Conservation (phyloP, 306 rosid species). For the Corylus avellana region DNA sequence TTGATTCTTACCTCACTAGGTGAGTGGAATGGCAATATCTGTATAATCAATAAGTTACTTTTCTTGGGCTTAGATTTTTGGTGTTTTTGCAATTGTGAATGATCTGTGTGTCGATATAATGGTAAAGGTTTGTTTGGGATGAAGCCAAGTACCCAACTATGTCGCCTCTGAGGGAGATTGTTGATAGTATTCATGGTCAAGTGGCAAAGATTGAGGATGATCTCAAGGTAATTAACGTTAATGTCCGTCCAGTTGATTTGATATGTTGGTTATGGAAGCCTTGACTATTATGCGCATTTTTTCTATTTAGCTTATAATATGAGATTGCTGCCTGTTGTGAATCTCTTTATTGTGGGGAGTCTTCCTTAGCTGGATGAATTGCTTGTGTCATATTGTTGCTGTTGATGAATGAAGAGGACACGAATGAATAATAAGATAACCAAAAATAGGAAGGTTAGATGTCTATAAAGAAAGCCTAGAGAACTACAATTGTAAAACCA, state of each 20-base stretch:
- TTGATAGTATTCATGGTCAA: constrained; percentile 76
- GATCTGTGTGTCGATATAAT: not conserved
- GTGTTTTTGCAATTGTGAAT: not conserved
- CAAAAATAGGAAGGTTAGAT: not conserved
- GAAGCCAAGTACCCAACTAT: constrained; percentile 92
- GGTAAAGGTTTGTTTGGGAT: constrained; percentile 84
- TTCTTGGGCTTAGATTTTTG: constrained; percentile 20
- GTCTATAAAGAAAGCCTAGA: not conserved
- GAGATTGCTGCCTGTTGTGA: not conserved
- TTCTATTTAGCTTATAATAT: not conserved
- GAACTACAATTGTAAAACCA: not conserved
- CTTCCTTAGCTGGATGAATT: not conserved
- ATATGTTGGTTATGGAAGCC: not conserved
- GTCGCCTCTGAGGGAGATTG: constrained; percentile 75
- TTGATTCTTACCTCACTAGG: constrained; percentile 94
- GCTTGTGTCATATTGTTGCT: not conserved
- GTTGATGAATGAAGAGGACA: not conserved
- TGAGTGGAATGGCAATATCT: constrained; percentile 8
- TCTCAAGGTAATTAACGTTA: constrained; percentile 60
- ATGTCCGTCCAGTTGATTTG: not conserved
- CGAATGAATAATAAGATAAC: not conserved
- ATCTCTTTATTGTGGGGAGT: not conserved
- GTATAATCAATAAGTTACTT: not conserved
- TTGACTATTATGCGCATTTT: not conserved
- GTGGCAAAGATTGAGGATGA: constrained; percentile 94